phyloP scores from a whole-genome alignment of 2,329 filamentous ascomycete genomes.

The Knufia petricola region DNA sequence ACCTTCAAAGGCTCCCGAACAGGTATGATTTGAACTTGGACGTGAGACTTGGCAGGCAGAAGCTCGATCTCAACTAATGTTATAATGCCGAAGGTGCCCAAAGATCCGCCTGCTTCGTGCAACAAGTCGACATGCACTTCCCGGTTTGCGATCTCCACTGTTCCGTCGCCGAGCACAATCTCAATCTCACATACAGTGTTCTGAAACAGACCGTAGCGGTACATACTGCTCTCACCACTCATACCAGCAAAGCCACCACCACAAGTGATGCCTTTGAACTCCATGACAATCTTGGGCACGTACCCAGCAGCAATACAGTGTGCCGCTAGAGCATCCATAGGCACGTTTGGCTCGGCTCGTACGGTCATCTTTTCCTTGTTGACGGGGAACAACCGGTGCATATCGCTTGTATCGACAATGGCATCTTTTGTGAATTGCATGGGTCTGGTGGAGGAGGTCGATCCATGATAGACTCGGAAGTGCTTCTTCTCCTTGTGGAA shows the following conservation, averaged over 20 bases:
- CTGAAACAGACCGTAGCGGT: constrained; percentile 58
- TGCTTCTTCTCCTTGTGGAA: constrained; percentile 46
- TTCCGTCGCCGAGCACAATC: constrained; percentile 53
- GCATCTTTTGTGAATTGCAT: constrained; percentile 32
- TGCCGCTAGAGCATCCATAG: constrained; percentile 54
- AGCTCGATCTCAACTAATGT: constrained; percentile 45
- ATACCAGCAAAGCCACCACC: constrained; percentile 59
- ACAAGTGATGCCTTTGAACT: constrained; percentile 61
- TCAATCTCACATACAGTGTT: constrained; percentile 51
- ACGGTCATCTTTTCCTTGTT: constrained; percentile 10
- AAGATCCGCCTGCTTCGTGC: constrained; percentile 53
- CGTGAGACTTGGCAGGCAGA: constrained; percentile 37
- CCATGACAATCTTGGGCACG: constrained; percentile 57
- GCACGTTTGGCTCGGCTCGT: constrained; percentile 51
- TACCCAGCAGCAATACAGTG: constrained; percentile 46
- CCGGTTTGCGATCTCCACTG: constrained; percentile 45
- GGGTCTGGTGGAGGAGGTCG: constrained; percentile 64
- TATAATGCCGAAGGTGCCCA: constrained; percentile 56
- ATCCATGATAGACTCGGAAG: constrained; percentile 68
- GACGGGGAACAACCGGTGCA: constrained; percentile 15
- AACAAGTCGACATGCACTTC: constrained; percentile 50
- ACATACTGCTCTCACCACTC: constrained; percentile 58
- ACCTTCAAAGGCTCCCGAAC: constrained; percentile 4
- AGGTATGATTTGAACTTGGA: constrained; percentile 40
- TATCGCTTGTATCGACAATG: constrained; percentile 21